These are phyloP conservation scores for Fusarium gaditjirri DNA, from an alignment of 2,329 filamentous ascomycete species.

Conservation along the genomic window DNA sequence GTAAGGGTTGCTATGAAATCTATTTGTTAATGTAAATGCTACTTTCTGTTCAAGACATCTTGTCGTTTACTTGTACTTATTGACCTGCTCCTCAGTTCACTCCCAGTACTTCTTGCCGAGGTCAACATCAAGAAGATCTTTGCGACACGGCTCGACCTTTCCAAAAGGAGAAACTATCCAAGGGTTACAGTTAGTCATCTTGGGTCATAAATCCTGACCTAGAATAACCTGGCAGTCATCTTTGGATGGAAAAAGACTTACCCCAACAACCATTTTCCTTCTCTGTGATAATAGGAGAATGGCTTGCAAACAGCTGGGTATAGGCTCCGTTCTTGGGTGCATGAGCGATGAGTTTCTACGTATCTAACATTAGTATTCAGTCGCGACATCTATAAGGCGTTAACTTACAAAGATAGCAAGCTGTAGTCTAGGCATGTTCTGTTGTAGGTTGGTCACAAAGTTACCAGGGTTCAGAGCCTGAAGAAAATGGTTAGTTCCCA, in stretches of 20 bases:
- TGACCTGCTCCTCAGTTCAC: neutral
- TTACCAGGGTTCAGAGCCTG: neutral
- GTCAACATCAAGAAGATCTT: neutral
- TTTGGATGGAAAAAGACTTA: neutral
- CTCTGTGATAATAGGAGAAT: neutral
- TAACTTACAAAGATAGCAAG: neutral
- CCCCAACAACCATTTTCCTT: neutral
- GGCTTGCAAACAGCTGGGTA: neutral
- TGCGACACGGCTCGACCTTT: neutral
- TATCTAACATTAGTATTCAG: accelerated
- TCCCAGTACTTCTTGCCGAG: neutral
- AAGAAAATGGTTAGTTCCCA: neutral
- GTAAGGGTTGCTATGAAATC: too few species aligned
- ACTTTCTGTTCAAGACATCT: accelerated
- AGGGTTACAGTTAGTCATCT: neutral
- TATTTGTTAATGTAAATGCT: too few species aligned
- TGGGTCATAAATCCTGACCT: too few species aligned
- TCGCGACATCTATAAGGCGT: accelerated
- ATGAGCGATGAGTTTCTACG: neutral
- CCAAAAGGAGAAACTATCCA: neutral
- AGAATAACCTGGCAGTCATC: neutral
- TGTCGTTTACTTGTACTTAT: neutral
- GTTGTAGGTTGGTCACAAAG: neutral
- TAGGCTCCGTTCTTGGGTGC: neutral
- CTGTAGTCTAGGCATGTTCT: neutral